These are phyloP conservation scores for Candida ovalis DNA, from an alignment of 805 yeast species.

Conservation along the genomic window DNA sequence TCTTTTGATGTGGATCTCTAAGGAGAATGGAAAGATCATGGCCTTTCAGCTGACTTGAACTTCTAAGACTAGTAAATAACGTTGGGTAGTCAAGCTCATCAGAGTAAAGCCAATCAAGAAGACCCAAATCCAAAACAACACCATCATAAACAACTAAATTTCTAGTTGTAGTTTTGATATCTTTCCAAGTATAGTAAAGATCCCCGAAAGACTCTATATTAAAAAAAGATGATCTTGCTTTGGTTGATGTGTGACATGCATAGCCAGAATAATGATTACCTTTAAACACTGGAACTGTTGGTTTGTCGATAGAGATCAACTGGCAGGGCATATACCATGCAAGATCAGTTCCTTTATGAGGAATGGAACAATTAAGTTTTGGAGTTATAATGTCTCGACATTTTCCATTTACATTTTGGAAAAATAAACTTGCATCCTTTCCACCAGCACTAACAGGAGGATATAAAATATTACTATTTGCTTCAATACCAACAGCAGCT, in stretches of 20 bases:
- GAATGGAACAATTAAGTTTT: constrained; percentile 64
- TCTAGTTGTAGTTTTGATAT: constrained; percentile 61
- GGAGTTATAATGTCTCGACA: constrained; percentile 79
- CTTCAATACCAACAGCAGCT: constrained; percentile 69
- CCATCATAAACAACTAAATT: constrained; percentile 88
- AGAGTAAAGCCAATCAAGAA: constrained; percentile 69
- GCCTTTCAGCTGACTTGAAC: constrained; percentile 57
- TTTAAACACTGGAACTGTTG: constrained; percentile 62
- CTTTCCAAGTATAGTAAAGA: constrained; percentile 89
- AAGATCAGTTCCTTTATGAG: constrained; percentile 54
- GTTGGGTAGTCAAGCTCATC: constrained; percentile 71
- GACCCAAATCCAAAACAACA: constrained; percentile 74
- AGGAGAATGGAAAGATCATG: constrained; percentile 76
- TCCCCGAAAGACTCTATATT: constrained; percentile 58
- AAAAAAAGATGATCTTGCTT: constrained; percentile 69
- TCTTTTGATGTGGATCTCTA: constrained; percentile 61
- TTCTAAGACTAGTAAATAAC: constrained; percentile 59
- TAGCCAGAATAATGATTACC: constrained; percentile 70
- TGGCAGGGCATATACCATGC: constrained; percentile 99
- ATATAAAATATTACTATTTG: constrained; percentile 68
- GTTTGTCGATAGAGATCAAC: constrained; percentile 63
- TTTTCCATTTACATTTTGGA: constrained; percentile 89
- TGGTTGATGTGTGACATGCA: constrained; percentile 81
- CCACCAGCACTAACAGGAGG: constrained; percentile 91
- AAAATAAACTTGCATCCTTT: constrained; percentile 74